Base-by-base conservation (phyloP, 164 flowering plant genomes). In the Amborella trichopoda region DNA sequence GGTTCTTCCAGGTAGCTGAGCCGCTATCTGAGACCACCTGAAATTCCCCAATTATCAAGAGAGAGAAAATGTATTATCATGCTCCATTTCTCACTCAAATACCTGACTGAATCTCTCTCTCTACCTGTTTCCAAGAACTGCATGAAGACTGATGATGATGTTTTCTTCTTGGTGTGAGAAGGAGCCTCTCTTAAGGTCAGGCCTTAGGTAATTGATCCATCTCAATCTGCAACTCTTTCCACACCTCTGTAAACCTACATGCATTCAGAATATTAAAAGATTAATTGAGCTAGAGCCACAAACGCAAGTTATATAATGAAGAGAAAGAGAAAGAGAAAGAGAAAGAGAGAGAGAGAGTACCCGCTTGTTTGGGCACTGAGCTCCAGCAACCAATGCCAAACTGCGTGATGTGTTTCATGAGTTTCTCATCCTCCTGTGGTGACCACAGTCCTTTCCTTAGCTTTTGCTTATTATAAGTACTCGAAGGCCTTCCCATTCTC, bases 11-110 rank as follows among this genome's bases (percentile, higher is more conserved):
- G 97, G 95, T 26, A 89, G 63, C 27, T 78, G 82, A 28, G 83
- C 65, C 16, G 97, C 87, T 48, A 89, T 89, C 52, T 82, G 95
- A 50, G 97, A 88, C 97, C 97, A 89, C 72, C 97, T 88, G 66
- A 25, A 58, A 44, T 30, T 19, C 19, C 44, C 25, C n/a, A 23
- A 36, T 13, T 19, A 24, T 13, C 24, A 5, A 10, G 18, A n/a
- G 37, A 50, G n/a, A 26, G 17, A 23, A 53, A n/a, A n/a, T n/a
- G n/a, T n/a, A n/a, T n/a, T n/a, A n/a, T n/a, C n/a, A 10, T 49
- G 27, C 30, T 55, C 51, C 49, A 43, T 28, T 46, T 25, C 12
- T 9, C 6, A 4, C 30, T 20, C 9, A 2, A 2, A 8, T 16
- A 10, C 5, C 18, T 4, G 12, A 4, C 5, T 4, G 5, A 5